phyloP scores from a whole-genome alignment of 345 rosid species.

The Brassica rapa region DNA sequence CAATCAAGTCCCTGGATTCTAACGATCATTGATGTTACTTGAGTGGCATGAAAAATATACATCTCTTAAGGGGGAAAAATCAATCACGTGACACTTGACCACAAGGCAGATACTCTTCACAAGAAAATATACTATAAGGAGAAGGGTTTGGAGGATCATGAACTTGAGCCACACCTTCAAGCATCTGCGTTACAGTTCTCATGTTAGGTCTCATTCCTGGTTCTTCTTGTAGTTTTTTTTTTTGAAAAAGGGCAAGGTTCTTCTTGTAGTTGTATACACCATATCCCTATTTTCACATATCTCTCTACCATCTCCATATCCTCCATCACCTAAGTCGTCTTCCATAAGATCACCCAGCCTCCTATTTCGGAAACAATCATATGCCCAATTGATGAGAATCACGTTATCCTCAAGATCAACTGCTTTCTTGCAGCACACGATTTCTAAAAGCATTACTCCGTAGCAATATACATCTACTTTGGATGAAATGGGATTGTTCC shows the following conservation, averaged over 20 bases:
- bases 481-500: conserved; percentile 39
- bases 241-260: too few species aligned
- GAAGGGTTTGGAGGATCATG: conserved; percentile 37
- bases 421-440: conserved; percentile 42
- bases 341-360: conserved; percentile 36
- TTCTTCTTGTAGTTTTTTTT: too few species aligned
- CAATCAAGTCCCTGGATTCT: conserved; percentile 31
- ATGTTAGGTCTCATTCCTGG: conserved; percentile 51
- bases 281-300: conserved; percentile 50
- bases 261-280: conserved; percentile 77
- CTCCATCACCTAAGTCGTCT: conserved; percentile 38
- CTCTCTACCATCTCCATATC: conserved; percentile 44
- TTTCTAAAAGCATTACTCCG: conserved; percentile 44
- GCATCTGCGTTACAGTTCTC: conserved; percentile 48
- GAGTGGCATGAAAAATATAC: conserved; percentile 40
- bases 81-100: not conserved
- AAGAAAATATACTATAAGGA: conserved; percentile 2
- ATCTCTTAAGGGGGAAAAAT: not conserved
- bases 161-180: conserved; percentile 46
- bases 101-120: not conserved
- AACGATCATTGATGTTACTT: not conserved
- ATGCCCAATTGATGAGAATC: conserved; percentile 48
- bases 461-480: conserved; percentile 45
- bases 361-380: conserved; percentile 43
- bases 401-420: conserved; percentile 21